Evolutionary conservation across 2,329 filamentous ascomycete genomes (phyloP), one percentile per base, ranked within the genome.

Genomic region (Chrysosporium keratinophilum): DNA sequence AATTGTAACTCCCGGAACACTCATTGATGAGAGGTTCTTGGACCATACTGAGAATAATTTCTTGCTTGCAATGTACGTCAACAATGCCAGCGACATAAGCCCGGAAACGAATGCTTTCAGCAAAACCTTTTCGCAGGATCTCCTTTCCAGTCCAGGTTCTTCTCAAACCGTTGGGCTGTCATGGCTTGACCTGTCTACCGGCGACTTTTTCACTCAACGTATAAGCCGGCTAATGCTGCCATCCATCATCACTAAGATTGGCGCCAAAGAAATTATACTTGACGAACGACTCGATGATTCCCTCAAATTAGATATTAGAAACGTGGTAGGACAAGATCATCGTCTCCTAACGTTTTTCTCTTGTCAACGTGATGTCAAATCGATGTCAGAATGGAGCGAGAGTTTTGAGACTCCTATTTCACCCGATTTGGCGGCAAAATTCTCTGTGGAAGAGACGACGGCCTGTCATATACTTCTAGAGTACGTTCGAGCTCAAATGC

Each of bases 11-110:
- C 89, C 93, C 1, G 93, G 93, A 17, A 98, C 93, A 1, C 75
- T 98, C 52, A 95, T 98, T 60, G 93, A 98, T 69, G 93, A 98
- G 71, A 90, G 89, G 62, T 98, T 97, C 68, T 89, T 98, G 76
- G 88, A 97, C 66, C 88, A 89, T 1, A 91, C 87, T 65, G 83
- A 87, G 63, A 96, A 93, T 70, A 97, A 96, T 67, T 98, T 91
- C 67, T 77, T 97, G 34, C 79, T 97, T 66, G 84, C 87, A 37
- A 79, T 97, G 46, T 81, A 94, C 64, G 67, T 85, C 28, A 69
- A 76, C 55, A 41, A 28, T 7, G 23, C 23, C 33, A 1, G 33
- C 65, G 35, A 54, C 61, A 33, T 39, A 43, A 45, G 59, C 54
- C 44, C 57, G 61, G 52, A 67, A 52, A 17, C 52, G 56, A 59